phyloP scores from a whole-genome alignment of 768 basidiomycete genomes.

The Ephemerocybe angulata region DNA sequence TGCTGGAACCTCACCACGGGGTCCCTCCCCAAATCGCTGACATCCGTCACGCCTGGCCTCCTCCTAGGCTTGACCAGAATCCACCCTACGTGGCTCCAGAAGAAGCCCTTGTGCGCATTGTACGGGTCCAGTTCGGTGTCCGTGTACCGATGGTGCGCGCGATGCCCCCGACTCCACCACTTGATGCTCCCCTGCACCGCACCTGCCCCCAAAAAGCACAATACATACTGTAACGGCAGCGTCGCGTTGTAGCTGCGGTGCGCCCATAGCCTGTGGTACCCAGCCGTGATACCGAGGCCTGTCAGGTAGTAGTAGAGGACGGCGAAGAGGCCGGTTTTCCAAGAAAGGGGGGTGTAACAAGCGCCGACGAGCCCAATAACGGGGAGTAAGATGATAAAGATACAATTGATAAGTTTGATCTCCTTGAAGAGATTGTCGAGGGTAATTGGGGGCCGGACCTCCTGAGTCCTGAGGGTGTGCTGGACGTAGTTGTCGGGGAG shows the following conservation, averaged over 20 bases:
- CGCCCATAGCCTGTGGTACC: conserved; percentile 97
- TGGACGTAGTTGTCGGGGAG: conserved; percentile 84
- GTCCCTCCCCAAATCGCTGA: conserved; percentile 81
- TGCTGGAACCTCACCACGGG: conserved; percentile 86
- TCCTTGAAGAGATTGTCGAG: conserved; percentile 57
- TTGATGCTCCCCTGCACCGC: conserved; percentile 96
- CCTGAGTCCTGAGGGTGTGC: conserved; percentile 65
- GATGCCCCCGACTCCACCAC: conserved; percentile 98
- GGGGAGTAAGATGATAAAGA: conserved; percentile 72
- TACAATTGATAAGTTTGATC: conserved; percentile 73
- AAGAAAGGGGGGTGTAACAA: conserved; percentile 57
- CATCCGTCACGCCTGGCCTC: conserved; percentile 85
- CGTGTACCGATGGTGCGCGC: conserved; percentile 95
- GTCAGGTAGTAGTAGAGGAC: conserved; percentile 39
- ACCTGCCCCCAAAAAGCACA: conserved; percentile 86
- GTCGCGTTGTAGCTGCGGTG: conserved; percentile 95
- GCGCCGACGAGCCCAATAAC: conserved; percentile 71
- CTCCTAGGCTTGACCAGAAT: conserved; percentile 90
- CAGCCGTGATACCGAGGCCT: conserved; percentile 88
- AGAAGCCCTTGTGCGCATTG: conserved; percentile 85
- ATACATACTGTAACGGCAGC: conserved; percentile 75
- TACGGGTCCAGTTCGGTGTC: conserved; percentile 97
- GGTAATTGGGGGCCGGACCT: conserved; percentile 63
- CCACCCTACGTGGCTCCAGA: conserved; percentile 88
- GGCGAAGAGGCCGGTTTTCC: conserved; percentile 65